A percentile compares a stretch with the other conserved stretches of the same genome.
Evolutionary conservation across 495 filamentous ascomycete genomes (phyloP).

Genomic region (Annulohypoxylon maeteangense): DNA sequence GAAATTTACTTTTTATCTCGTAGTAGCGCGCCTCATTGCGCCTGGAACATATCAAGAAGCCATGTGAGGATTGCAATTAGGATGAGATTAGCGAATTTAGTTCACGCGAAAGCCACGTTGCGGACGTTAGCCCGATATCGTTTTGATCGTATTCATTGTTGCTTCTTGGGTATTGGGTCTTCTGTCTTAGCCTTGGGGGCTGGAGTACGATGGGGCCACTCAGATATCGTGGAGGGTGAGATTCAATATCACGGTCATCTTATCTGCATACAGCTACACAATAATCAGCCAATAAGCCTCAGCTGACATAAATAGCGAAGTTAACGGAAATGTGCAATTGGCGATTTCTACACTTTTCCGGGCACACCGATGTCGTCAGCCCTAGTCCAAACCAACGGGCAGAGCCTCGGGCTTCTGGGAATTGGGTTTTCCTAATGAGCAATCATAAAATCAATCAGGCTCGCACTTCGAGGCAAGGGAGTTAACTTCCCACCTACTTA

Average conservation of each 20-base stretch:
- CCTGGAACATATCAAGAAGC: background rate
- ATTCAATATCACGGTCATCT: conserved; percentile 18
- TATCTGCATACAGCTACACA: conserved; percentile 19
- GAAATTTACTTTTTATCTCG: background rate
- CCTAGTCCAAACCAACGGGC: conserved; percentile 10
- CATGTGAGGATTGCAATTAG: background rate
- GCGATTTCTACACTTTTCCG: conserved; percentile 4
- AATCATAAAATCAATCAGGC: conserved; percentile 27
- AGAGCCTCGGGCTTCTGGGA: conserved; percentile 16
- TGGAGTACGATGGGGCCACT: conserved; percentile 22
- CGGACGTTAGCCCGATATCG: conserved; percentile 1
- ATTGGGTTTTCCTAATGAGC: no score
- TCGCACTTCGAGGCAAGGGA: background rate
- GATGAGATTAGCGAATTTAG: background rate
- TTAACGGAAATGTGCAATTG: conserved; percentile 5
- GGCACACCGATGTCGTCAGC: conserved; percentile 26
- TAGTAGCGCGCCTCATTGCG: background rate
- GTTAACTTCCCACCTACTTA: background rate
- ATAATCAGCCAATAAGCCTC: conserved; percentile 19
- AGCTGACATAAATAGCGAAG: conserved; percentile 34
- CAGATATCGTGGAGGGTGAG: conserved; percentile 24
- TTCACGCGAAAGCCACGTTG: conserved; percentile 15
- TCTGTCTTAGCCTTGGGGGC: conserved; percentile 21
- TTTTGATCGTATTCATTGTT: no score
- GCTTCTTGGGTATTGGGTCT: conserved; percentile 12